Percentiles rank a stretch among this genome's conserved stretches.
These are phyloP conservation scores for Gentiana straminea DNA, from an alignment of 257 asterid genomes.

Conservation along the genomic window DNA sequence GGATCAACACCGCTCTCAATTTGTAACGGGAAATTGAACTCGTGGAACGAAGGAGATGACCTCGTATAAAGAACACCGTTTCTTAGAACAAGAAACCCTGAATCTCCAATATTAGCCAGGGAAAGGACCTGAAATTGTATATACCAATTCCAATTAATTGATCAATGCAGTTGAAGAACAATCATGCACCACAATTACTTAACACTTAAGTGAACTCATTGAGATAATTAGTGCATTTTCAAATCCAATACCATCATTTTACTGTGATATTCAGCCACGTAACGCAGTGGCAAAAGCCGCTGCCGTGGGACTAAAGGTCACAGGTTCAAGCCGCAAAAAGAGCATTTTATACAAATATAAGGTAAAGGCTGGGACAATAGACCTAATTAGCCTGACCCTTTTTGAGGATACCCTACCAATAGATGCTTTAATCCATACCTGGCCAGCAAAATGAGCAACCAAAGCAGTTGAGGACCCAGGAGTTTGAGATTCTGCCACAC, in stretches of 20 bases:
- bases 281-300: no score
- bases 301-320: no score
- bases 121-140: constrained; percentile 45
- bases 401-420: no score
- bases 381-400: no score
- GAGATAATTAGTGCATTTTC: no score
- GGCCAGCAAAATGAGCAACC: constrained; percentile 61
- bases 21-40: constrained; percentile 55
- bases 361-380: no score
- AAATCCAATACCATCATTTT: no score
- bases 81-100: constrained; percentile 62
- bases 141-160: neutral
- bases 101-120: constrained; percentile 77
- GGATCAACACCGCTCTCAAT: constrained; percentile 49
- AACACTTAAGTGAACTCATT: neutral
- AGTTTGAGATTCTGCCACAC: constrained; percentile 39
- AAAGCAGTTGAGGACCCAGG: constrained; percentile 65
- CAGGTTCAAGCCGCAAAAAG: no score
- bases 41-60: constrained; percentile 64
- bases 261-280: no score
- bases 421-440: constrained; percentile 31
- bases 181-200: neutral
- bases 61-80: constrained; percentile 44
- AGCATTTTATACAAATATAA: no score
- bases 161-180: neutral